Conservation (phyloP, 257 asterid genomes). For the Apocynum venetum region DNA sequence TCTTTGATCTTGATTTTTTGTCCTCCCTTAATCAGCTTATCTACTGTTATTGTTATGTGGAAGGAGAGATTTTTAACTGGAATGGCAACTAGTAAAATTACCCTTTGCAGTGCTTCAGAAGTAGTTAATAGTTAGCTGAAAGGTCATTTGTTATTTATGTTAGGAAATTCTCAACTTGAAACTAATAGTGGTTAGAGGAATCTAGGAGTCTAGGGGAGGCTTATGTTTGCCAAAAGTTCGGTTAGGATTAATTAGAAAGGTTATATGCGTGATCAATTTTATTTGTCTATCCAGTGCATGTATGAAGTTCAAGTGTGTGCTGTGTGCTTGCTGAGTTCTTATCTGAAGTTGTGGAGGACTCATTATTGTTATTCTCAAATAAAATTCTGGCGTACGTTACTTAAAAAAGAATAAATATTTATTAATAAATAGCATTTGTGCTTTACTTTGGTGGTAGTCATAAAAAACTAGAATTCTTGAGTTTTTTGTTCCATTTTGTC, state of each 20-base stretch:
- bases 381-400: neutral
- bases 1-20: neutral
- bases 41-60: neutral
- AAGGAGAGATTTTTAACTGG: neutral
- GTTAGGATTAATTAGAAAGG: neutral
- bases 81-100: constrained; percentile 2
- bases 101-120: neutral
- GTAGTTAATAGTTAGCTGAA: neutral
- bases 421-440: neutral
- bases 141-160: neutral
- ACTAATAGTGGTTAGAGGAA: neutral
- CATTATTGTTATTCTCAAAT: neutral
- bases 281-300: neutral
- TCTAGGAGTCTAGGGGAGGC: neutral
- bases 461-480: neutral
- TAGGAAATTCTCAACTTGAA: neutral
- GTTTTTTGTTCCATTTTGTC: neutral
- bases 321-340: neutral
- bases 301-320: neutral
- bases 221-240: neutral
- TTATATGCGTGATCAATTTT: neutral
- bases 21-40: neutral
- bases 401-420: neutral
- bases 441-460: neutral
- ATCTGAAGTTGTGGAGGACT: neutral